Conservation (phyloP, 768 basidiomycete species). For the Tulasnella sp. region DNA sequence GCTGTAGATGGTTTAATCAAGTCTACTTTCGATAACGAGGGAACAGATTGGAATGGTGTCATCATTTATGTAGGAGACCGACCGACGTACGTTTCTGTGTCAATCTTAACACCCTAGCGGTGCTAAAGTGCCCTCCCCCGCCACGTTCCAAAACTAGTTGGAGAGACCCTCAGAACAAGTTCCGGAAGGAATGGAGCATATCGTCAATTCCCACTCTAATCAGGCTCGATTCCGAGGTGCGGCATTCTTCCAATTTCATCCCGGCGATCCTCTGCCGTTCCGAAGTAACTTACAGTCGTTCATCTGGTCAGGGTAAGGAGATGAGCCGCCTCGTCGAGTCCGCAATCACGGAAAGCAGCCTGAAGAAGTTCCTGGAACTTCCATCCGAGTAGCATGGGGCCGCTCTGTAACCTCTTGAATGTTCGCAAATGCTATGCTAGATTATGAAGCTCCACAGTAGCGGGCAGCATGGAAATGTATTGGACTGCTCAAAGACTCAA, state of each 20-base stretch:
- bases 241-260: not conserved
- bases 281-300: not conserved
- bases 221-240: conserved; percentile 16
- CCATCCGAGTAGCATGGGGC: not conserved
- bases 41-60: conserved; percentile 9
- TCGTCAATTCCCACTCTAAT: conserved; percentile 21
- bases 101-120: not conserved
- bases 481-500: not conserved
- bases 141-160: not conserved
- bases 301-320: conserved; percentile 7
- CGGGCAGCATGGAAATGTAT: not conserved
- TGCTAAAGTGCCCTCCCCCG: not conserved
- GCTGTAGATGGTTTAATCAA: conserved; percentile 16
- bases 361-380: conserved; percentile 1
- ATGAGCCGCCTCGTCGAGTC: conserved; percentile 15
- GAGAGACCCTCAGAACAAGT: conserved; percentile 20
- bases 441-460: not conserved
- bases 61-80: conserved; percentile 26
- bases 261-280: not conserved
- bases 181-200: conserved; percentile 17
- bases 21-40: conserved; percentile 14
- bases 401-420: not conserved
- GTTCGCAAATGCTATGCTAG: not conserved
- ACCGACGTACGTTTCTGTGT: not conserved
- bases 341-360: conserved; percentile 10